phyloP scores from a whole-genome alignment of 2,329 filamentous ascomycete species.

The Delphinella strobiligena region DNA sequence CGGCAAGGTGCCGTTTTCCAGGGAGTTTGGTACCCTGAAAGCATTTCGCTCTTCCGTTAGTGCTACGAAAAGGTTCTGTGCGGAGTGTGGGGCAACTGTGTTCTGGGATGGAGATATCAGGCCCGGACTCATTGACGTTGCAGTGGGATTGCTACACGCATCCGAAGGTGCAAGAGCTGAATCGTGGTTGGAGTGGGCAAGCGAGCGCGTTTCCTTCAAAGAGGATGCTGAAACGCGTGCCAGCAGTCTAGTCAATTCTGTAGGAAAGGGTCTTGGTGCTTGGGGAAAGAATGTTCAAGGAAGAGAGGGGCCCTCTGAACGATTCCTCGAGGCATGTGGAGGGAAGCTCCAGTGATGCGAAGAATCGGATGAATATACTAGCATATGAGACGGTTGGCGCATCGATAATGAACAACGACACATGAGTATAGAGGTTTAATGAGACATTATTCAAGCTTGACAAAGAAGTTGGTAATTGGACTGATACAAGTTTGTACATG shows the following conservation, averaged over 20 bases:
- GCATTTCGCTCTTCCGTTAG: conserved; percentile 42
- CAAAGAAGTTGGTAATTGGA: too few relatives aligned
- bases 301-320: background rate
- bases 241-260: conserved; percentile 10
- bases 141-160: conserved; percentile 42
- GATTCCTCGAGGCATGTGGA: background rate
- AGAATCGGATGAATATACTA: too few relatives aligned
- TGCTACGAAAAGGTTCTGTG: conserved; percentile 50
- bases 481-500: too few relatives aligned
- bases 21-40: conserved; percentile 31
- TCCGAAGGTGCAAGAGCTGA: conserved; percentile 43
- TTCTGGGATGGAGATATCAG: conserved; percentile 48
- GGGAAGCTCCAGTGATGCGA: too few relatives aligned
- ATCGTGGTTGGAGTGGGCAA: conserved; percentile 52
- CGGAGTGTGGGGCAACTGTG: conserved; percentile 48
- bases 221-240: conserved; percentile 35
- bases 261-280: conserved; percentile 15
- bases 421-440: too few relatives aligned
- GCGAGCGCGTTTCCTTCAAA: conserved; percentile 44
- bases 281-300: conserved; percentile 10
- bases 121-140: conserved; percentile 50
- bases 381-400: too few relatives aligned
- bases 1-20: conserved; percentile 21
- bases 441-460: too few relatives aligned
- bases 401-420: too few relatives aligned